Evolutionary conservation across 768 basidiomycete genomes (phyloP).

Genomic region (Porpolomopsis calyptriformis): DNA sequence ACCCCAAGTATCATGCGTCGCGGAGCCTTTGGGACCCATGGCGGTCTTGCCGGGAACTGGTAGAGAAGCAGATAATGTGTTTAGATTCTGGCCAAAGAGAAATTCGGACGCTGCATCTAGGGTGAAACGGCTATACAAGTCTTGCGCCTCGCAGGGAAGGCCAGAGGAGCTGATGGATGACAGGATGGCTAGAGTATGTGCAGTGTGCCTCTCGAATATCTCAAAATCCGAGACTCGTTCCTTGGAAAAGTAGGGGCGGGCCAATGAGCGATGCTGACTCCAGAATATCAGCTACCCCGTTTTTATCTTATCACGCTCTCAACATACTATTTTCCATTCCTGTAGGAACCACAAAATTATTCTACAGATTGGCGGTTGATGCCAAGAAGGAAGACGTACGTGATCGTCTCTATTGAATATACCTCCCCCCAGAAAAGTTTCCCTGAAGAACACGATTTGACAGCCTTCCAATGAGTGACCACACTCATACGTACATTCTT

Average conservation of each 20-base stretch:
- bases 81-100: slow-evolving; percentile 54
- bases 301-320: background rate
- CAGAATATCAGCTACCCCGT: background rate
- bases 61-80: slow-evolving; percentile 46
- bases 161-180: slow-evolving; percentile 26
- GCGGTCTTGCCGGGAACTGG: slow-evolving; percentile 36
- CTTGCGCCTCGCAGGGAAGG: slow-evolving; percentile 52
- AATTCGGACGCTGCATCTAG: slow-evolving; percentile 67
- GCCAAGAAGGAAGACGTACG: slow-evolving; percentile 23
- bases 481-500: slow-evolving; percentile 39
- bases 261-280: slow-evolving; percentile 48
- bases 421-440: slow-evolving; percentile 58
- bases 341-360: slow-evolving; percentile 11
- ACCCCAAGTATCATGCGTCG: slow-evolving; percentile 50
- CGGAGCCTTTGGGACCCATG: slow-evolving; percentile 50
- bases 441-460: slow-evolving; percentile 23
- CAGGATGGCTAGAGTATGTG: slow-evolving; percentile 39
- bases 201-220: slow-evolving; percentile 47
- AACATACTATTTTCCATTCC: slow-evolving; percentile 56
- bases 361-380: slow-evolving; percentile 5
- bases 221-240: slow-evolving; percentile 64
- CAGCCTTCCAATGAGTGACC: background rate
- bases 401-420: slow-evolving; percentile 74
- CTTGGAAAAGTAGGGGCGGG: slow-evolving; percentile 67
- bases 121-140: slow-evolving; percentile 56